These are phyloP conservation scores for Tricholoma sp. DNA, from an alignment of 768 basidiomycete genomes.

Conservation along the genomic window DNA sequence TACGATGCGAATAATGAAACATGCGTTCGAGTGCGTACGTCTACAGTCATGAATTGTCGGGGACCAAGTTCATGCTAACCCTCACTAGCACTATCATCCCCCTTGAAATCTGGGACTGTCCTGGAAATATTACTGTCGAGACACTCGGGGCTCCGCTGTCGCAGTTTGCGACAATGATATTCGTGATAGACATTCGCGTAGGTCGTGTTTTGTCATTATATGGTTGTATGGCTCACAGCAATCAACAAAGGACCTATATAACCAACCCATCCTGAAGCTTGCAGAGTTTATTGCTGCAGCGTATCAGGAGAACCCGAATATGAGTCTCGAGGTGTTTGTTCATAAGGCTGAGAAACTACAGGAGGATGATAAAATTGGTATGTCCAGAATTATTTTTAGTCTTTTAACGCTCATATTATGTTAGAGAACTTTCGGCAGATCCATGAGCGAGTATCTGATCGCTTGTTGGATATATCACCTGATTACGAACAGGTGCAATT, in stretches of 20 bases:
- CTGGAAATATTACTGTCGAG: slow-evolving; percentile 77
- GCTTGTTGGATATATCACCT: slow-evolving; percentile 68
- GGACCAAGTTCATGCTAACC: slow-evolving; percentile 5
- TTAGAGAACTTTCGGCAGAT: slow-evolving; percentile 90
- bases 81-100: slow-evolving; percentile 77
- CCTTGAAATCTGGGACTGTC: slow-evolving; percentile 94
- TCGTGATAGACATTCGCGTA: slow-evolving; percentile 93
- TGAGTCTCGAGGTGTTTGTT: slow-evolving; percentile 87
- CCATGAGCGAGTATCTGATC: slow-evolving; percentile 80
- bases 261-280: slow-evolving; percentile 76
- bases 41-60: slow-evolving; percentile 1
- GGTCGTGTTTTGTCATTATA: slow-evolving; percentile 21
- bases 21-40: slow-evolving; percentile 69
- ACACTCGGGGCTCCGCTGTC: slow-evolving; percentile 71
- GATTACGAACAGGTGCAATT: slow-evolving; percentile 76
- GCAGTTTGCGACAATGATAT: slow-evolving; percentile 81
- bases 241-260: slow-evolving; percentile 67
- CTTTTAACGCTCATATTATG: not conserved
- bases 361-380: slow-evolving; percentile 89
- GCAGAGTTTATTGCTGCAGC: slow-evolving; percentile 78
- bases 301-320: slow-evolving; percentile 66
- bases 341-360: slow-evolving; percentile 92
- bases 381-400: slow-evolving; percentile 14
- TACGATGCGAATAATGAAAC: slow-evolving; percentile 71
- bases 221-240: not conserved